Conservation (phyloP, 2,329 filamentous ascomycete species). For the Moelleriella libera region DNA sequence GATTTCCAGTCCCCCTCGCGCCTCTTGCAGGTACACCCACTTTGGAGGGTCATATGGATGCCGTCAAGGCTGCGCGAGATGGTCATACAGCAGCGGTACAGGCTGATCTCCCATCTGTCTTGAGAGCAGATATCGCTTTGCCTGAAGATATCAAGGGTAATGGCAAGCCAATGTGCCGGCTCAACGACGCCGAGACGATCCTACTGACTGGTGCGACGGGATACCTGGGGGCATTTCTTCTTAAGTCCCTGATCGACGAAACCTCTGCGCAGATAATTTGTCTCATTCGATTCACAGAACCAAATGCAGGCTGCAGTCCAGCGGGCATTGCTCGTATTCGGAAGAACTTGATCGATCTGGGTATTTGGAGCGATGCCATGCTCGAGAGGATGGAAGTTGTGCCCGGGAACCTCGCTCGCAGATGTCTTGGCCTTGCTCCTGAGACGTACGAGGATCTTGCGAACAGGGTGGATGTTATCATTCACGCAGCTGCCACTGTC, state of each 20-base stretch:
- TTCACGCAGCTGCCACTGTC: constrained; percentile 66
- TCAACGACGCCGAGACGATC: constrained; percentile 54
- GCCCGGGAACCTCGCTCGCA: constrained; percentile 57
- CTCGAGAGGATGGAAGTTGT: constrained; percentile 67
- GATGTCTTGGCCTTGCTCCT: constrained; percentile 51
- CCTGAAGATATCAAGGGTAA: constrained; percentile 53
- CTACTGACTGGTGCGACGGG: constrained; percentile 64
- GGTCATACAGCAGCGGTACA: constrained; percentile 63
- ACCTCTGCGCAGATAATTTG: constrained; percentile 59
- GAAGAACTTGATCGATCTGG: constrained; percentile 63
- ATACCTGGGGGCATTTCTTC: constrained; percentile 61
- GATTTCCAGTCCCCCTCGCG: constrained; percentile 57
- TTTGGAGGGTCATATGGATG: constrained; percentile 57
- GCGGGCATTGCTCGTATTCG: constrained; percentile 60
- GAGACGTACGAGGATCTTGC: constrained; percentile 53
- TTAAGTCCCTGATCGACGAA: constrained; percentile 51
- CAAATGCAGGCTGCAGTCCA: constrained; percentile 46
- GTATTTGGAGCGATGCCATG: constrained; percentile 63
- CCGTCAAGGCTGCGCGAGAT: constrained; percentile 55
- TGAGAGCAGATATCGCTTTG: constrained; percentile 52
- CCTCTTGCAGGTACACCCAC: constrained; percentile 60
- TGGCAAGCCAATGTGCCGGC: constrained; percentile 36
- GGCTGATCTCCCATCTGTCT: constrained; percentile 56
- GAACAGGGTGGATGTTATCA: constrained; percentile 52
- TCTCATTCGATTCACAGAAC: constrained; percentile 58